These are phyloP conservation scores for Axilococcus clingmanii DNA, from an alignment of 139 green algal genomes.

Conservation along the genomic window DNA sequence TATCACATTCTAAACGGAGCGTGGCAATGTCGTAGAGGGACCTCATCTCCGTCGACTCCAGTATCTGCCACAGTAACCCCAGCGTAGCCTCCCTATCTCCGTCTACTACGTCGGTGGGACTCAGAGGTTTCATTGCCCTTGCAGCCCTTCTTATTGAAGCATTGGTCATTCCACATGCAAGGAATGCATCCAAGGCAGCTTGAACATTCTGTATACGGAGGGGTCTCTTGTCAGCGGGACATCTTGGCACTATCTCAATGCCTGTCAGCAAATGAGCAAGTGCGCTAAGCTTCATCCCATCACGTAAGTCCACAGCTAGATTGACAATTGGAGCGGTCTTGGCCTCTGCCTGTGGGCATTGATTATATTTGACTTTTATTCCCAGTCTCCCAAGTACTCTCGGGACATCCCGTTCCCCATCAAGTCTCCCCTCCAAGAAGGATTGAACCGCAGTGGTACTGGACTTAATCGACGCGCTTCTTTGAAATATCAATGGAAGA, in stretches of 20 bases:
- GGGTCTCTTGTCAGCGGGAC: conserved; percentile 28
- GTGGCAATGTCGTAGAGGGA: background rate
- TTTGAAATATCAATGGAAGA: too few species aligned
- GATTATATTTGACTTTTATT: conserved; percentile 48
- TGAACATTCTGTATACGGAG: conserved; percentile 45
- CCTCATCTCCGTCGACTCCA: background rate
- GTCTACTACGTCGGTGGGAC: too few species aligned
- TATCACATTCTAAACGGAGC: background rate
- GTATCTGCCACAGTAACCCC: conserved; percentile 46
- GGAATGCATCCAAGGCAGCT: conserved; percentile 30
- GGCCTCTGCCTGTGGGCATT: conserved; percentile 54
- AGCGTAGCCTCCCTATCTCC: conserved; percentile 49
- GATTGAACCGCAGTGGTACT: background rate
- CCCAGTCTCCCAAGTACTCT: conserved; percentile 58
- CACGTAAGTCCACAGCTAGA: conserved; percentile 57
- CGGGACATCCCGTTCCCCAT: conserved; percentile 60
- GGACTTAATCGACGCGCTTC: too few species aligned
- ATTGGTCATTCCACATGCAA: conserved; percentile 10
- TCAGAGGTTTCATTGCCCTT: conserved; percentile 32
- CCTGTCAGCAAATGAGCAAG: conserved; percentile 38
- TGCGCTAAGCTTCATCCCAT: conserved; percentile 57
- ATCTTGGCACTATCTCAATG: conserved; percentile 19
- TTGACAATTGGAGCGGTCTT: conserved; percentile 48
- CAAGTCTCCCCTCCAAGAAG: conserved; percentile 49
- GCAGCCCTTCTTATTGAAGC: background rate